Percentiles rank a stretch among this genome's conserved stretches.
phyloP scores from a whole-genome alignment of 495 filamentous ascomycete species.

The Thermochaetoides thermophila region DNA sequence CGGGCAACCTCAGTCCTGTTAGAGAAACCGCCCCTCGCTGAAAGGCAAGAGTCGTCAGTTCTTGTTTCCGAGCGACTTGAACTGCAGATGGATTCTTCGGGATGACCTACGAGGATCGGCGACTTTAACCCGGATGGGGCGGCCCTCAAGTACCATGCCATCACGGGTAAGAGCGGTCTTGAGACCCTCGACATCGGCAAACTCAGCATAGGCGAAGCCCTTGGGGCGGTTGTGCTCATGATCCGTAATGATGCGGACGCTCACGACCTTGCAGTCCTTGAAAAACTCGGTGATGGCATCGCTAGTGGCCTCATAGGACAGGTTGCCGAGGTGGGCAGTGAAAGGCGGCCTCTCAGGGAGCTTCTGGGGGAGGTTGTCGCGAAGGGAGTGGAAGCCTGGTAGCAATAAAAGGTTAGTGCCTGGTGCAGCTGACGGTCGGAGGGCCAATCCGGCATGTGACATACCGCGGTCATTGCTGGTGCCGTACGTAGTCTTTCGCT shows the following conservation, averaged over 20 bases:
- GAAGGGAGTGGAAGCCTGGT: slow-evolving; percentile 47
- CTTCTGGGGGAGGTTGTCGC: slow-evolving; percentile 58
- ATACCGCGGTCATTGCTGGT: slow-evolving; percentile 24
- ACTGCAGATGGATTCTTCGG: neutral
- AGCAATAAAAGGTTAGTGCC: too few species aligned
- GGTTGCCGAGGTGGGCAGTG: slow-evolving; percentile 90
- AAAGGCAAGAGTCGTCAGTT: neutral
- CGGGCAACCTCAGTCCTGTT: slow-evolving; percentile 39
- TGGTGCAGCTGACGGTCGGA: too few species aligned
- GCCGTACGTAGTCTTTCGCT: slow-evolving; percentile 18
- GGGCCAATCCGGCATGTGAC: neutral
- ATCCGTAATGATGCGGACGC: slow-evolving; percentile 90
- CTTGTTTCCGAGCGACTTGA: neutral
- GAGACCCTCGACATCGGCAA: slow-evolving; percentile 71
- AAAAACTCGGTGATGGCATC: slow-evolving; percentile 78
- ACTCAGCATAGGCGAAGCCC: slow-evolving; percentile 96
- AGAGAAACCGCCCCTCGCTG: slow-evolving; percentile 57
- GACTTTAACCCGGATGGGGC: slow-evolving; percentile 66
- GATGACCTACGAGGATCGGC: slow-evolving; percentile 30
- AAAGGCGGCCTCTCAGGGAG: slow-evolving; percentile 83
- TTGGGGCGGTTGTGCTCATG: slow-evolving; percentile 82
- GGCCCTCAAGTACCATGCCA: slow-evolving; percentile 64
- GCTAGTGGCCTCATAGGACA: slow-evolving; percentile 80
- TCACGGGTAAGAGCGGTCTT: slow-evolving; percentile 80
- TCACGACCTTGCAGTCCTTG: slow-evolving; percentile 64